Conservation (phyloP, 2,329 filamentous ascomycete species). For the Cordyceps fumosorosea region DNA sequence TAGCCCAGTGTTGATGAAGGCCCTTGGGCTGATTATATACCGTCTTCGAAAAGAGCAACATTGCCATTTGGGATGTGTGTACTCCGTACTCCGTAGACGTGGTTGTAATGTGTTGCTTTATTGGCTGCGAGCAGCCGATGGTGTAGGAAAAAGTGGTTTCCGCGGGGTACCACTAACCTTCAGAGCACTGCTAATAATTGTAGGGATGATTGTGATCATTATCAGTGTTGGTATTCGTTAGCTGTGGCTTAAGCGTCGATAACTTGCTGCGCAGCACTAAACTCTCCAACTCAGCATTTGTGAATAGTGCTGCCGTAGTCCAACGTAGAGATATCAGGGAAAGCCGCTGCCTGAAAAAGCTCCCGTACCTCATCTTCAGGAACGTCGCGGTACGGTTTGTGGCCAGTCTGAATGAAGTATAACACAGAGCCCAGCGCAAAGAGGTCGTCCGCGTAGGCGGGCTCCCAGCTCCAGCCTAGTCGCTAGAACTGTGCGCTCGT, state of each 20-base stretch:
- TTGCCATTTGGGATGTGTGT: too few species aligned
- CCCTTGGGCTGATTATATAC: too few species aligned
- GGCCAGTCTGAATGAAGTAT: neutral
- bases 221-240: too few species aligned
- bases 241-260: neutral
- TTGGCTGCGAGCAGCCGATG: too few species aligned
- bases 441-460: neutral
- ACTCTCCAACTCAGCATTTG: conserved; percentile 4
- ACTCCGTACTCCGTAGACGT: too few species aligned
- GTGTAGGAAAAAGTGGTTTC: too few species aligned
- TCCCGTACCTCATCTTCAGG: neutral
- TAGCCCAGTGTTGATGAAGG: too few species aligned
- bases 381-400: neutral
- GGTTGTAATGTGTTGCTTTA: too few species aligned
- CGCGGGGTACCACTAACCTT: too few species aligned
- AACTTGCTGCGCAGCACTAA: neutral
- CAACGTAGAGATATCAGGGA: neutral
- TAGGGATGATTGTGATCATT: too few species aligned
- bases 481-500: conserved; percentile 19
- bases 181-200: too few species aligned
- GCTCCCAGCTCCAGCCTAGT: conserved; percentile 14
- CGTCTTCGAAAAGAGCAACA: too few species aligned
- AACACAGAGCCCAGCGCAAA: neutral
- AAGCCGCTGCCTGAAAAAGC: neutral
- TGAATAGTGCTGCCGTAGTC: conserved; percentile 4